A percentile compares a stretch with the other conserved stretches of the same genome.
Conservation (phyloP, 2,329 filamentous ascomycete genomes). For the Xylaria sp. region DNA sequence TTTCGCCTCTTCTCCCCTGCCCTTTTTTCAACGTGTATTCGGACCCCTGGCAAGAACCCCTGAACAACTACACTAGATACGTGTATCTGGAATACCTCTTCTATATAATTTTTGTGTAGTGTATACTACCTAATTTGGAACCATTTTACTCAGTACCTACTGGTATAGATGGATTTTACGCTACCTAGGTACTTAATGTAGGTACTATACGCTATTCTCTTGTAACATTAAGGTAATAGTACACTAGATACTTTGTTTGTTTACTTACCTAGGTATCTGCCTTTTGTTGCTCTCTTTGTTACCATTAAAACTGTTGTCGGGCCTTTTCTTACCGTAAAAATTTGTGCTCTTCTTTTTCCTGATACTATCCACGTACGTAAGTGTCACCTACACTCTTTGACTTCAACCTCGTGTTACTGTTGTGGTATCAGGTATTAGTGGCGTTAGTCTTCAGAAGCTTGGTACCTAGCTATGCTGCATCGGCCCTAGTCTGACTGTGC, state of each 20-base stretch:
- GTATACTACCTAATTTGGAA: no score
- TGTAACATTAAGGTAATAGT: no score
- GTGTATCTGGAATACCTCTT: neutral
- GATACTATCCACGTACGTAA: neutral
- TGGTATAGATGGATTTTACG: no score
- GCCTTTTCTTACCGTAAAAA: neutral
- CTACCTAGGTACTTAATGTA: no score
- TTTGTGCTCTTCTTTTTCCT: conserved; percentile 6
- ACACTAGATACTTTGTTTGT: no score
- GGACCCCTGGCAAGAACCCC: conserved; percentile 12
- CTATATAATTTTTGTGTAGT: no score
- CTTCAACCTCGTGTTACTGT: conserved; percentile 2
- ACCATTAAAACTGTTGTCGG: neutral
- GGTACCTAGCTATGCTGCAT: conserved; percentile 5
- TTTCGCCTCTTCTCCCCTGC: no score
- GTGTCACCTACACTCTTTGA: neutral
- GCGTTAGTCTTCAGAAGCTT: neutral
- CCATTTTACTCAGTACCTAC: no score
- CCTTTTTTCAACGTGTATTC: neutral
- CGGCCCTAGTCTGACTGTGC: conserved; percentile 22
- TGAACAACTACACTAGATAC: neutral
- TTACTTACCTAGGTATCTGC: no score
- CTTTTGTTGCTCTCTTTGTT: conserved; percentile 1
- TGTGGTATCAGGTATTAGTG: conserved; percentile 1
- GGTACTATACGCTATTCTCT: no score